phyloP scores from a whole-genome alignment of 2,329 filamentous ascomycete genomes.

The Ilyonectria robusta region DNA sequence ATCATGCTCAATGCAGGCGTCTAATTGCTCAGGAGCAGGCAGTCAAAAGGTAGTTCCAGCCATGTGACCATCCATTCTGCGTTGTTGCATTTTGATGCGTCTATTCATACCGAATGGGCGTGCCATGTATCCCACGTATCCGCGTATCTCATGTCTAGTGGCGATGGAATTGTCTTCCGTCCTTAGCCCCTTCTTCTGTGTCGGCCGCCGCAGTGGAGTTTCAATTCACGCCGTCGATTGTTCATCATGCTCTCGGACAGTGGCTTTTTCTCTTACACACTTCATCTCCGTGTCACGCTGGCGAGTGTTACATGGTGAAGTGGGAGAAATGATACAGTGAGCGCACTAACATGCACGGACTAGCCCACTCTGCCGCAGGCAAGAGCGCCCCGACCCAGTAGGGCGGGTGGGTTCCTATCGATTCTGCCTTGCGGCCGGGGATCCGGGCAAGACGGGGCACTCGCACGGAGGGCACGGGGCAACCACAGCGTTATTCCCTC shows the following conservation, averaged over 20 bases:
- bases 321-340: not conserved
- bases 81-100: not conserved
- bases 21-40: not conserved
- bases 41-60: not conserved
- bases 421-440: constrained; percentile 31
- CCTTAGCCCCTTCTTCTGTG: not conserved
- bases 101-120: not conserved
- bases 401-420: constrained; percentile 21
- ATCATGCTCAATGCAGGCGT: not conserved
- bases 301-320: not conserved
- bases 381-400: not conserved
- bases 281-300: not conserved
- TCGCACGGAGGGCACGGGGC: constrained; percentile 1
- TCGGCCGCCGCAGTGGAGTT: constrained; percentile 4
- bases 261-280: not conserved
- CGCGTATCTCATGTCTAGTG: not conserved
- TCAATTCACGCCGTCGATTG: not conserved
- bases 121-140: constrained; percentile 6
- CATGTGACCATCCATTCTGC: not conserved
- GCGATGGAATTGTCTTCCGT: not conserved
- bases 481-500: constrained; percentile 8
- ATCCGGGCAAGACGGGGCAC: constrained; percentile 11
- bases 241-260: not conserved
- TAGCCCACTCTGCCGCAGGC: not conserved
- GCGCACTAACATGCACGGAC: not conserved